A percentile compares a stretch with the other conserved stretches of the same genome.
These are phyloP conservation scores for Mortierella sp. DNA, from an alignment of 371 early-diverging fungal species.

Conservation along the genomic window DNA sequence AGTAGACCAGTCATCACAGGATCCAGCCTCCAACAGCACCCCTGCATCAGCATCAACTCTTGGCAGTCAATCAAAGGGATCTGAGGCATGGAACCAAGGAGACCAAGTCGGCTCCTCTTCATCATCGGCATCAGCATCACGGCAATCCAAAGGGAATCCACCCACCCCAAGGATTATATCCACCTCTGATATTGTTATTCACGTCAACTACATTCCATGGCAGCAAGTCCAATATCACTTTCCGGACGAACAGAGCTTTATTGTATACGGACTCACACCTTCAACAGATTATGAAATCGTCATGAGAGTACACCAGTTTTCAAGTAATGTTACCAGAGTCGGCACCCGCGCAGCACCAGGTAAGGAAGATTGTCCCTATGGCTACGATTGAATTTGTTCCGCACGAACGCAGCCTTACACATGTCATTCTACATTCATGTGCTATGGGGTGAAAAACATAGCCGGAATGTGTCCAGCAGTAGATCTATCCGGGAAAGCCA, in stretches of 20 bases:
- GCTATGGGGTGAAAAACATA: too few relatives aligned
- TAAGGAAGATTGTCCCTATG: conserved; percentile 2
- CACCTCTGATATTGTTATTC: conserved; percentile 49
- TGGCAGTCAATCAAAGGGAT: not conserved
- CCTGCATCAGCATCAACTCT: too few relatives aligned
- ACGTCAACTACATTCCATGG: conserved; percentile 54
- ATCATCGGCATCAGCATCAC: conserved; percentile 22
- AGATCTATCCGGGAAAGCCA: too few relatives aligned
- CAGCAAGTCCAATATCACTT: conserved; percentile 50
- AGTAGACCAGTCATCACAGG: conserved; percentile 6
- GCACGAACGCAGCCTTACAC: too few relatives aligned
- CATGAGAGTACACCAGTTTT: conserved; percentile 49
- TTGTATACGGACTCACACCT: conserved; percentile 44
- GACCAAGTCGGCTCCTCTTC: conserved; percentile 30
- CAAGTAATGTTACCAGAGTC: conserved; percentile 43
- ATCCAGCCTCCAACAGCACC: not conserved
- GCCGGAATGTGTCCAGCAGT: too few relatives aligned
- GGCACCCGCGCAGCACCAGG: conserved; percentile 51
- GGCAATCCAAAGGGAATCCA: not conserved
- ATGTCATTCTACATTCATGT: too few relatives aligned
- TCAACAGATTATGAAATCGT: conserved; percentile 53
- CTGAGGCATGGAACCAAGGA: conserved; percentile 7
- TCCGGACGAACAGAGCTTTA: conserved; percentile 52
- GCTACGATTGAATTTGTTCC: too few relatives aligned
- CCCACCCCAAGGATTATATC: conserved; percentile 42